Base-by-base conservation (phyloP, 306 rosid genomes). In the Gynostemma pentaphyllum region DNA sequence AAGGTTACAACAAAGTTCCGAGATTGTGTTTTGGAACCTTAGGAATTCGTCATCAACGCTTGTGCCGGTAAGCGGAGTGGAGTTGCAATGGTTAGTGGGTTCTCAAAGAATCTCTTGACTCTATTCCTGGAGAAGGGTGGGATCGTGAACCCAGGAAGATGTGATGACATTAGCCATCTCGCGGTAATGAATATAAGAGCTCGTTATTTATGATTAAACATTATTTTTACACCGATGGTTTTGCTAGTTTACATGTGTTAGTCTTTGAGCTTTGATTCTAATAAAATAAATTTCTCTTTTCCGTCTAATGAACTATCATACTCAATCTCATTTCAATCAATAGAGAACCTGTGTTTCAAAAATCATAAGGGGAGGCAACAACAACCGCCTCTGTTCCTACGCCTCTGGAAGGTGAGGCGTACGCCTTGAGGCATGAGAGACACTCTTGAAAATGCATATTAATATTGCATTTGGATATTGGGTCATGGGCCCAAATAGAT, bases 1-100 rank as follows among this genome's bases (percentile, higher is more conserved):
- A 70, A 23, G 88, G 88, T 41, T 84, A 76, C 37, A 84, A 78
- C 40, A 72, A 54, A 2, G 83, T 87, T 57, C 91, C 91, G 21
- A 84, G 80, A 74, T 87, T 13, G 83, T 84, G n/a, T 87, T 83
- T 57, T 87, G 91, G 91, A 87, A 84, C 56, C 75, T 84, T 67
- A 81, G 86, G 45, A 49, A 87, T 57, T 87, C 88, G 0, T 26
- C 3, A 57, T 75, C 88, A 0, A 82, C 84, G 7, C 90, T 86
- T 0, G 90, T 81, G 65, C 68, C 70, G 19, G 67, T 3, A 70
- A 64, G 7, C 83, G 76, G 72, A 69, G 73, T 16, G 95, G 95
- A 24, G 95, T 87, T 61, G 88, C 91, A 0, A 52, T 84, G 28
- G 80, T 87, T 2, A 80, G 91, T 50, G 95, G 88, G 30, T 87